Evolutionary conservation across 2,329 filamentous ascomycete species (phyloP).

Genomic region (Aschersonia sp.): DNA sequence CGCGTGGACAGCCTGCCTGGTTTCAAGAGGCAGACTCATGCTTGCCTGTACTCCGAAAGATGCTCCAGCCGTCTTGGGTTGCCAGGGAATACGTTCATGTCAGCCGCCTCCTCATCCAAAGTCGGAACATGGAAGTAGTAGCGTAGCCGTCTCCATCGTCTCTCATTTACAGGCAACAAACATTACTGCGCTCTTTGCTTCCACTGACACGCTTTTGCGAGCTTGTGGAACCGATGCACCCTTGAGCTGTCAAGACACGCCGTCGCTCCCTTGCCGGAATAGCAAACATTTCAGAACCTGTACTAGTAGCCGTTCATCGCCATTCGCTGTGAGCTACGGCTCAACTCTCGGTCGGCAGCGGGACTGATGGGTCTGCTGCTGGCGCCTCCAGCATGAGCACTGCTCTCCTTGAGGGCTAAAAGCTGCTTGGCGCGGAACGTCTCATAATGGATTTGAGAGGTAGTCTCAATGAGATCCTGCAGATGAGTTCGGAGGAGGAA

Average conservation of each 20-base stretch:
- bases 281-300: constrained; percentile 12
- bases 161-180: too few species aligned
- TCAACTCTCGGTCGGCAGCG: constrained; percentile 84
- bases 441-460: constrained; percentile 99
- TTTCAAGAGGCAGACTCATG: too few species aligned
- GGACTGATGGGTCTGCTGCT: constrained; percentile 86
- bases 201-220: too few species aligned
- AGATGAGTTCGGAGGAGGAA: constrained; percentile 97
- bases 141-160: too few species aligned
- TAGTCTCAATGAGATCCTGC: constrained; percentile 97
- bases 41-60: too few species aligned
- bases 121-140: too few species aligned
- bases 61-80: too few species aligned
- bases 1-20: too few species aligned
- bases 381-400: constrained; percentile 61
- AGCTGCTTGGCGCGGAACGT: constrained; percentile 99
- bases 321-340: constrained; percentile 92
- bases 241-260: constrained; percentile 17
- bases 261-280: constrained; percentile 17
- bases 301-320: constrained; percentile 96
- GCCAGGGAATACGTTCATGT: too few species aligned
- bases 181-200: too few species aligned
- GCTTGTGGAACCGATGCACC: constrained; percentile 2
- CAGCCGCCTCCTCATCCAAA: too few species aligned
- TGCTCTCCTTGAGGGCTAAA: constrained; percentile 94